Base-by-base conservation (phyloP, 345 rosid genomes). In the Excoecaria cochinchinensis region DNA sequence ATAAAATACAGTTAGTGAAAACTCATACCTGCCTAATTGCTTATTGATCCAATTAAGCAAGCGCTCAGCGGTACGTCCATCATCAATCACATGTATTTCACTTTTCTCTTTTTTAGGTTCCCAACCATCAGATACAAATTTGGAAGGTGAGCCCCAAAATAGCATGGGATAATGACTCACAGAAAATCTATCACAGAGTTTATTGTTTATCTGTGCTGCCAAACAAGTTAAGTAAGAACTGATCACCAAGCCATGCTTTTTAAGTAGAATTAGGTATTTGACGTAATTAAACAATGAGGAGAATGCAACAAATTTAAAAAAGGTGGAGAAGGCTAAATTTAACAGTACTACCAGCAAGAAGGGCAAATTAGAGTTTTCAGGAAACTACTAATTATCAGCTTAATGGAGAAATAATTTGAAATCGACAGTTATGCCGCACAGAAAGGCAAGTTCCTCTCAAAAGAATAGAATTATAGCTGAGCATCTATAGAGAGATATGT, bases 21-120 rank as follows among this genome's bases (percentile, higher is more conserved):
- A 61, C 46, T 13, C 87, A 75, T 88, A 92, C 98, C 99, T 96
- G 80, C 92, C 92, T 61, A 85, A 67, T 80, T 89, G 84, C 88
- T 93, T 90, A 84, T 93, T 96, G 74, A 96, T 92, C 98, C 97
- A 96, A 72, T 71, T 84, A 75, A 96, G 87, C 89, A 96, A 82
- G 71, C 77, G 86, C 50, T 96, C 97, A 50, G 98, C 97, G 50
- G 98, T 92, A 74, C 93, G 90, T 63, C 82, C 91, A 75, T 93
- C 95, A 63, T 89, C 91, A 69, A 96, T 82, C 40, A 75, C 60
- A 13, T 1, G 75, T 66, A 91, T 80, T 78, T 91, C 90, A 75
- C 78, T 87, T 72, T 92, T 88, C 56, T 83, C 89, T 64, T 90
- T 80, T 69, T 84, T 87, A 62, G 98, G 88, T 39, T 84, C 81